Evolutionary conservation across 2,329 filamentous ascomycete species (phyloP), one percentile per base, ranked within the genome.

Genomic region (Arachnopeziza araneosa): DNA sequence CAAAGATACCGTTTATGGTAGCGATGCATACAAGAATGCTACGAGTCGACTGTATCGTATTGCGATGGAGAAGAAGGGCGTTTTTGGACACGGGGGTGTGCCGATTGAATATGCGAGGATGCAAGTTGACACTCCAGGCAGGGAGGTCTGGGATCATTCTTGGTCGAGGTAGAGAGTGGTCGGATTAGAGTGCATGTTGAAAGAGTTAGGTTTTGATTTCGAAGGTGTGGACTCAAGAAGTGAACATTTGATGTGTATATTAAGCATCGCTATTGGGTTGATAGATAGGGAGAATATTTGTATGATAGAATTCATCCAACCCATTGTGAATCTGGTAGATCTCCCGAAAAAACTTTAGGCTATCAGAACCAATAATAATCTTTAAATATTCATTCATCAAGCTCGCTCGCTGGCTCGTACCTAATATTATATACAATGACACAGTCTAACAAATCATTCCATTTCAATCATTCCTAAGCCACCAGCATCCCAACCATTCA

Each of bases 51-150:
- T 99, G 71, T 99, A 93, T 78, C 80, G 93, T 9, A 86, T 91
- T 64, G 91, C 93, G 1, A 91, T 96, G 88, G 86, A 90, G 76
- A 98, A 97, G 85, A 89, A 89, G 76, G 90, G 90, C 7, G 80
- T 96, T 21, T 96, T 89, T 78, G 80, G 82, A 48, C 79, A 81
- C 54, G 81, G 86, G 56, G 85, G 86, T 61, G 82, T 97, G 60
- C 95, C 95, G 17, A 93, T 98, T 70, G 95, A 99, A 80, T 97
- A 96, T 79, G 89, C 89, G 26, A 80, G 90, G 66, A 79, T 84
- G 64, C 89, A 96, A 82, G 93, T 90, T 32, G 93, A 98, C 72
- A 91, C 84, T 55, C 93, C 93, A 7, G 79, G 81, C 0, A 82
- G 81, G 70, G 84, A 88, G 67, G 85, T 91, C n/a, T 99, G 93